Base-by-base conservation (phyloP, 2,329 filamentous ascomycete genomes). In the Coniella vitis region DNA sequence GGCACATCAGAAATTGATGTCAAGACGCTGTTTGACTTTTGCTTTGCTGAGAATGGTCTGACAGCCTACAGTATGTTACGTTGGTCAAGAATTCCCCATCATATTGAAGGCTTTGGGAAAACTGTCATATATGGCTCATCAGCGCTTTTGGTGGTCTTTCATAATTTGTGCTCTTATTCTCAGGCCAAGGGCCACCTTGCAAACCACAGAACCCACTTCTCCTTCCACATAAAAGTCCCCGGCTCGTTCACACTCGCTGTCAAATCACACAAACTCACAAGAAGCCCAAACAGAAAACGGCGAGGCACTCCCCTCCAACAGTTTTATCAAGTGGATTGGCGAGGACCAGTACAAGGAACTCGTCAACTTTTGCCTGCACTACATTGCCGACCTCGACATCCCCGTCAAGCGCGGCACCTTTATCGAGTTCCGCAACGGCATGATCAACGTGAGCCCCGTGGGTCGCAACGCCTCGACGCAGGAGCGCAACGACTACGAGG, bases 1-100 rank as follows among this genome's bases (percentile, higher is more conserved):
- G 90, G 90, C 65, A 77, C 80, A 4, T 66, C 78, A 21, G 71
- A 77, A 50, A 67, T 70, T 22, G 76, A 84, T 58, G 91, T 97
- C 54, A 90, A 83, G 45, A 75, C 81, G 54, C 83, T 97, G 61
- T 98, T 98, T 75, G 93, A 98, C 75, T 98, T 88, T 73, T 93
- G 86, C 79, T 98, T 98, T 73, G 76, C 90, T 51, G 93, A 98
- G 74, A 98, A 98, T 71, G 93, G 93, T 10, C 81, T 98, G 58
- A 94, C 87, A 2, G 93, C 91, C 38, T 95, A 79, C 76, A 89
- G 45, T 47, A 47, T 4, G 44, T 43, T 10, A 14, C 4, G 17
- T 46, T n/a, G 35, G n/a, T 20, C n/a, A n/a, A n/a, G n/a, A n/a
- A n/a, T n/a, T n/a, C n/a, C n/a, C n/a, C n/a, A n/a, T n/a, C n/a